Evolutionary conservation across 208 protist species (phyloP).

Genomic region (Trypanosoma scelopori): DNA sequence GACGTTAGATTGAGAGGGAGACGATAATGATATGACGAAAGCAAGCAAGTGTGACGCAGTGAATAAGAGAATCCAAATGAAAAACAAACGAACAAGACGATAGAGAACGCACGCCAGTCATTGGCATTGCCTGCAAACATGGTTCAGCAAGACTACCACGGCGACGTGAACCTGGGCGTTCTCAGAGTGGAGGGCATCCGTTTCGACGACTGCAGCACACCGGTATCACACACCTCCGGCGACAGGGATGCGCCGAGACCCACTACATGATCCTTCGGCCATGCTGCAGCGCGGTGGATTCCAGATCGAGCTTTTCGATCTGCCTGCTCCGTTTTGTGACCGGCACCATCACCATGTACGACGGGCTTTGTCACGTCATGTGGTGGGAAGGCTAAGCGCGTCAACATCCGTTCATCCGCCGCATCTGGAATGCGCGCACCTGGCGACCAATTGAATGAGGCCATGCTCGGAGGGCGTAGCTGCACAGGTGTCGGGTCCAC

Average conservation of each 20-base stretch:
- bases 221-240: neutral
- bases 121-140: too few relatives aligned
- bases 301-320: neutral
- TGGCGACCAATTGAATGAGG: neutral
- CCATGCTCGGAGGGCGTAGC: neutral
- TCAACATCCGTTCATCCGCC: neutral
- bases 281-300: neutral
- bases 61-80: neutral
- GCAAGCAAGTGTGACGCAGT: too few relatives aligned
- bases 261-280: neutral
- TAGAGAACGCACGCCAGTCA: neutral
- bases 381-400: neutral
- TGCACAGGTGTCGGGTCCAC: conserved; percentile 6
- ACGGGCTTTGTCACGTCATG: neutral
- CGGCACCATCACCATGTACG: neutral
- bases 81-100: conserved; percentile 6
- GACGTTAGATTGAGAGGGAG: too few relatives aligned
- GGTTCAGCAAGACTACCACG: too few relatives aligned
- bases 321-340: neutral
- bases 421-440: neutral
- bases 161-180: conserved; percentile 11
- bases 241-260: neutral
- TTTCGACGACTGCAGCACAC: neutral
- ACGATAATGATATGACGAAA: too few relatives aligned
- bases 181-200: conserved; percentile 9